Base-by-base conservation (phyloP, 164 flowering plant genomes). In the Echeveria elegans region DNA sequence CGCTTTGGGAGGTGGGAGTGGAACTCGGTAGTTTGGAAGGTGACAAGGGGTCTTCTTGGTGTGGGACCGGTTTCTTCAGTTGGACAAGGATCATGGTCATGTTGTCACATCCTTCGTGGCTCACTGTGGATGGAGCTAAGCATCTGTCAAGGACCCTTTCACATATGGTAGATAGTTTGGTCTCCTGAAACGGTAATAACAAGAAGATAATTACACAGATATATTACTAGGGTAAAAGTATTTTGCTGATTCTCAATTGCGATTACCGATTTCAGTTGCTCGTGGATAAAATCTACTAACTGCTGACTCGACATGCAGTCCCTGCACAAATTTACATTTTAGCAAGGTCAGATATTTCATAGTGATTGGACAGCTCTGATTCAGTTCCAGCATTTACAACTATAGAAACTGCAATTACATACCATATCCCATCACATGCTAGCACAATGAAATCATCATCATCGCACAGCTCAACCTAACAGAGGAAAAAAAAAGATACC, bases 231-330 rank as follows among this genome's bases (percentile, higher is more conserved):
- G 9, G 40, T 31, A 62, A 23, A 34, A 34, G 45, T 21, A 2
- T 36, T 4, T 11, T 1, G 29, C 5, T 18, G n/a, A 36, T 8
- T 63, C 37, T 34, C 21, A 21, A 37, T 2, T 6, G 10, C 9
- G 81, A 88, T 76, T 77, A 92, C 99, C 63, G 80, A 59, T 15
- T 68, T 77, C 67, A 95, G 76, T 70, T 88, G 94, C 70, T 92
- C 97, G 53, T 77, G 85, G 61, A 95, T 65, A 70, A 84, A 95
- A 77, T 95, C 99, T 28, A 95, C 99, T 10, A 92, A 81, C 69
- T 90, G 98, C 79, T 95, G 99, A 84, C 92, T 95, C 43, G 98
- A 84, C 98, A 95, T 87, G 85, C 97, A 92, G 77, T 95, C 99
- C 99, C 99, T 95, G 85, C 78, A 75, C n/a, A 36, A 70, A 8